Conservation (phyloP, 2,329 filamentous ascomycete genomes). For the Ascochyta lentis region DNA sequence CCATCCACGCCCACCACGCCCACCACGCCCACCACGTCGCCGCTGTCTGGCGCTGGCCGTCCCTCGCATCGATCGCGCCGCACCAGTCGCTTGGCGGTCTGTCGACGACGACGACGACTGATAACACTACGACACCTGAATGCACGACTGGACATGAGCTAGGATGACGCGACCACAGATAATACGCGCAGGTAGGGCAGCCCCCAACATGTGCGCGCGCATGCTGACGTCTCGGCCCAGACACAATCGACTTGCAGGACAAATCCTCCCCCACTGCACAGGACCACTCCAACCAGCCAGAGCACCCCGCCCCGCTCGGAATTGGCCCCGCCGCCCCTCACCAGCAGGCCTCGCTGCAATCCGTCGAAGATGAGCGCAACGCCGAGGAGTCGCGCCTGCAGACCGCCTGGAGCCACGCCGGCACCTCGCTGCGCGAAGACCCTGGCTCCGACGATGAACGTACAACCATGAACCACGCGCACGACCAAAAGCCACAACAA, state of each 20-base stretch:
- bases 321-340: conserved; percentile 72
- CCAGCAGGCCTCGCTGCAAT: conserved; percentile 83
- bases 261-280: conserved; percentile 81
- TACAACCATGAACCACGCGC: conserved; percentile 29
- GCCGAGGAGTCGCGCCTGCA: conserved; percentile 75
- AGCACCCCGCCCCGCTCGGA: conserved; percentile 59
- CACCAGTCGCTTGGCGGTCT: conserved; percentile 33
- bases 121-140: conserved; percentile 7
- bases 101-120: conserved; percentile 15
- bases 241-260: conserved; percentile 94
- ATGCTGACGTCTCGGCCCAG: conserved; percentile 57
- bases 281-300: conserved; percentile 71
- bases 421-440: conserved; percentile 49
- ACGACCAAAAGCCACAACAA: conserved; percentile 39
- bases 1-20: neutral
- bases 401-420: conserved; percentile 56
- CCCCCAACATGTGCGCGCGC: neutral
- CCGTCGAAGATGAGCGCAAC: conserved; percentile 75
- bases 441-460: conserved; percentile 67
- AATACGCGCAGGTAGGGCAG: conserved; percentile 60
- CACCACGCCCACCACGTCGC: neutral
- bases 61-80: conserved; percentile 39
- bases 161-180: conserved; percentile 64
- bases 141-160: conserved; percentile 42
- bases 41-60: conserved; percentile 22